These are phyloP conservation scores for Hymenotorrendiella dingleyae DNA, from an alignment of 2,329 filamentous ascomycete species.

Conservation along the genomic window DNA sequence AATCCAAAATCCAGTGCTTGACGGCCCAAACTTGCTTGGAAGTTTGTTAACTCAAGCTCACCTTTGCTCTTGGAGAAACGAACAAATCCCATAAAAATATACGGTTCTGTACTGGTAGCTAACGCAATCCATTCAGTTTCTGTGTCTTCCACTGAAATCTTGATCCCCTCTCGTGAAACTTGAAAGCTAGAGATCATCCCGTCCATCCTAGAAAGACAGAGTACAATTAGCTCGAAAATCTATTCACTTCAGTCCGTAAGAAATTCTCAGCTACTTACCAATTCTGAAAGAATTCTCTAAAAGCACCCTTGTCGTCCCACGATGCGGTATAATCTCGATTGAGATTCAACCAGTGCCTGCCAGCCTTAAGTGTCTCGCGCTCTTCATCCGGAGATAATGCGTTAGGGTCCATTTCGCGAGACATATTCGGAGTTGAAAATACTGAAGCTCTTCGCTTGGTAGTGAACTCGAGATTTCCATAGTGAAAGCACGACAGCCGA, in stretches of 20 bases:
- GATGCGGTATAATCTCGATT: conserved; percentile 5
- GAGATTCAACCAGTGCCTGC: conserved; percentile 9
- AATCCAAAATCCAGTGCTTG: conserved; percentile 12
- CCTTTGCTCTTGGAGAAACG: conserved; percentile 16
- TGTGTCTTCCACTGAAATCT: conserved; percentile 3
- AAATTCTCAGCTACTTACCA: conserved; percentile 5
- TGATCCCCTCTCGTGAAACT: conserved; percentile 1
- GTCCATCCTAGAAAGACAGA: conserved; percentile 12
- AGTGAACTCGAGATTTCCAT: no score
- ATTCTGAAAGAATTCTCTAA: conserved; percentile 20
- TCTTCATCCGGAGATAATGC: conserved; percentile 17
- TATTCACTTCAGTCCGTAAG: background rate
- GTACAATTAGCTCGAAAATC: no score
- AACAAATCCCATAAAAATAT: conserved; percentile 17
- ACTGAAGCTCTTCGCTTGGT: no score
- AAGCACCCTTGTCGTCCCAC: conserved; percentile 8
- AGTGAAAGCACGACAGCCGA: no score
- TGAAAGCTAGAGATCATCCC: conserved; percentile 10
- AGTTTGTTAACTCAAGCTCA: conserved; percentile 22
- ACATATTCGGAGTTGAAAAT: no score
- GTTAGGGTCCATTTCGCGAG: background rate
- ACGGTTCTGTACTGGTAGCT: conserved; percentile 1
- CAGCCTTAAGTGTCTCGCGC: background rate
- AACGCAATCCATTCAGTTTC: conserved; percentile 3
- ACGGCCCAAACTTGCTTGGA: conserved; percentile 16